Conservation (phyloP, 2,329 filamentous ascomycete genomes). For the Endocalyx cinctus region DNA sequence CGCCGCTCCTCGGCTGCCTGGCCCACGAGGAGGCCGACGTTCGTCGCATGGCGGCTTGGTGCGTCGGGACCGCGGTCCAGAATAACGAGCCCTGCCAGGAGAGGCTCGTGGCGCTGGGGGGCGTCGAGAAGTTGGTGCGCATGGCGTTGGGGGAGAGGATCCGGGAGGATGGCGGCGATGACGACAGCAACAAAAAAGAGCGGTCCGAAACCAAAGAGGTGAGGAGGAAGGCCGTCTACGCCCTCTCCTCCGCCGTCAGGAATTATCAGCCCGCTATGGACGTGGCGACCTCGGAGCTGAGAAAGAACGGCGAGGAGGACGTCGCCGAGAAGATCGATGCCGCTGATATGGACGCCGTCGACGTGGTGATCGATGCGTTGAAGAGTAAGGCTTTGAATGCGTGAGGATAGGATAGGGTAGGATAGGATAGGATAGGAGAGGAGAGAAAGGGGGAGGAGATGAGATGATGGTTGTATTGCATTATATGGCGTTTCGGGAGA, state of each 20-base stretch:
- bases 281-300: constrained; percentile 57
- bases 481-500: too few species aligned
- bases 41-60: constrained; percentile 87
- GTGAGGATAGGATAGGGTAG: constrained; percentile 2
- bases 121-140: constrained; percentile 64
- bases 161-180: constrained; percentile 4
- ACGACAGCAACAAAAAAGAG: background rate
- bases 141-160: constrained; percentile 41
- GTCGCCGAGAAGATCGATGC: constrained; percentile 65
- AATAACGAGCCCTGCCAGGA: constrained; percentile 89
- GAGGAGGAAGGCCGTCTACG: constrained; percentile 83
- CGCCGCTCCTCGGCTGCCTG: constrained; percentile 68
- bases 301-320: constrained; percentile 50
- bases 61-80: constrained; percentile 88
- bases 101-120: constrained; percentile 57
- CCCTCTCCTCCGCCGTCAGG: constrained; percentile 76
- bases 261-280: constrained; percentile 87
- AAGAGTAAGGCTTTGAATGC: constrained; percentile 45
- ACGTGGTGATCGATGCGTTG: constrained; percentile 66
- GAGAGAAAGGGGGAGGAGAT: constrained; percentile 3
- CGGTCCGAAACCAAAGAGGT: constrained; percentile 59
- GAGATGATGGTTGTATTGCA: too few species aligned
- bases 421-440: background rate
- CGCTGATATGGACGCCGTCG: constrained; percentile 79
- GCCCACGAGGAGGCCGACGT: constrained; percentile 65